phyloP scores from a whole-genome alignment of 2,329 filamentous ascomycete species.

The Venturia oleaginea region DNA sequence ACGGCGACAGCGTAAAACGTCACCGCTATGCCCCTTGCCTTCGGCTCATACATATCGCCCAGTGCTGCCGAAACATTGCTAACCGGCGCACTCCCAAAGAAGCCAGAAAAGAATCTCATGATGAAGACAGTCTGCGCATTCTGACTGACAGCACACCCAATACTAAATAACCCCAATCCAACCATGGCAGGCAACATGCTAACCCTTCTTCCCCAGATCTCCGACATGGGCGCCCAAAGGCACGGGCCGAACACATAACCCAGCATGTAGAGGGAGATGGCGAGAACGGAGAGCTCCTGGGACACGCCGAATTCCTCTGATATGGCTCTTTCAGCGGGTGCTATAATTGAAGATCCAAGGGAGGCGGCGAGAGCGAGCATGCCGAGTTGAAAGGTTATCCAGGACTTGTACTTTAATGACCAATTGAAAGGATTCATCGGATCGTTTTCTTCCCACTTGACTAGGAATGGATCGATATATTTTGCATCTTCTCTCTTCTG shows the following conservation, averaged over 20 bases:
- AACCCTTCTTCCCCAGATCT: constrained; percentile 51
- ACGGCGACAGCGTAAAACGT: constrained; percentile 60
- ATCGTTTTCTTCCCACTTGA: constrained; percentile 14
- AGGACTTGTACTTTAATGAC: constrained; percentile 37
- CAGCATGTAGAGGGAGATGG: constrained; percentile 43
- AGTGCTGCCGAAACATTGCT: constrained; percentile 62
- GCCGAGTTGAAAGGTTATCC: constrained; percentile 39
- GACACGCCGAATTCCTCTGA: constrained; percentile 40
- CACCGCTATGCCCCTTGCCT: constrained; percentile 55
- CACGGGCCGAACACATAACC: constrained; percentile 49
- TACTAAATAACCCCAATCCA: constrained; percentile 46
- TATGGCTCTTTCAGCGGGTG: constrained; percentile 48
- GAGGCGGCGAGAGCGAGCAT: constrained; percentile 35
- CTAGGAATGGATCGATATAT: constrained; percentile 1
- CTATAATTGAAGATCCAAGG: constrained; percentile 46
- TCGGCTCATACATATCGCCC: constrained; percentile 54
- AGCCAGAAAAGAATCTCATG: constrained; percentile 14
- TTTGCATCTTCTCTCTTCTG: not conserved
- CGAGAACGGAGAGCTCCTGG: constrained; percentile 37
- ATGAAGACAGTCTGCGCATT: constrained; percentile 22
- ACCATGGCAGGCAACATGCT: constrained; percentile 54
- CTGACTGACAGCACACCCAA: constrained; percentile 35
- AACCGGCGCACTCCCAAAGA: constrained; percentile 52
- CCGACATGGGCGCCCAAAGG: constrained; percentile 55
- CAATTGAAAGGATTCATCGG: constrained; percentile 54